Conservation (phyloP, 2,329 filamentous ascomycete genomes). For the Calonectria hawksworthii region DNA sequence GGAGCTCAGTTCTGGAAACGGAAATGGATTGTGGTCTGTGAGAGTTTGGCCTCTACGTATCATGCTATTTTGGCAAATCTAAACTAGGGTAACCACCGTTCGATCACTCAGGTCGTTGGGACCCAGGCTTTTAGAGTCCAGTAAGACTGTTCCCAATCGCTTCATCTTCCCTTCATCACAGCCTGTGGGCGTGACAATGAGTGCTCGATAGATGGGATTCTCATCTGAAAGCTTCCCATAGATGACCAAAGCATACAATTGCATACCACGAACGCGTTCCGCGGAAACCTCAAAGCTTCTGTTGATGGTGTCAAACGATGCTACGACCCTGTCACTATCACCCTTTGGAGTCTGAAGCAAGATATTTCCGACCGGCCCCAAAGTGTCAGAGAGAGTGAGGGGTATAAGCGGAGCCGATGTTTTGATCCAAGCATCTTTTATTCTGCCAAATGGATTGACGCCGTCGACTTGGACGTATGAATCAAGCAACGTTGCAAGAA, state of each 20-base stretch:
- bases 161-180: neutral
- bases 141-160: neutral
- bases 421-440: slow-evolving; percentile 15
- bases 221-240: neutral
- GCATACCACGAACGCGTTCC: neutral
- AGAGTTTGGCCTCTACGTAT: too few relatives aligned
- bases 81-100: slow-evolving; percentile 2
- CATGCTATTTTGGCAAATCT: neutral
- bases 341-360: neutral
- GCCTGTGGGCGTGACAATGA: neutral
- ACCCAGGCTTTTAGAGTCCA: neutral
- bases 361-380: slow-evolving; percentile 12
- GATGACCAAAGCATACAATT: slow-evolving; percentile 15
- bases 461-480: slow-evolving; percentile 10
- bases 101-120: neutral
- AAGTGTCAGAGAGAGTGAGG: neutral
- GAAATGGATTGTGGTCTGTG: too few relatives aligned
- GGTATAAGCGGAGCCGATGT: slow-evolving; percentile 10
- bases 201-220: neutral
- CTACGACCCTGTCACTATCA: neutral
- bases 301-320: slow-evolving; percentile 6
- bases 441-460: slow-evolving; percentile 16
- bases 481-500: neutral
- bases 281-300: neutral
- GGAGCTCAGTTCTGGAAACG: too few relatives aligned